Conservation (phyloP, 1,139 yeast species). For the Candida sp. region DNA sequence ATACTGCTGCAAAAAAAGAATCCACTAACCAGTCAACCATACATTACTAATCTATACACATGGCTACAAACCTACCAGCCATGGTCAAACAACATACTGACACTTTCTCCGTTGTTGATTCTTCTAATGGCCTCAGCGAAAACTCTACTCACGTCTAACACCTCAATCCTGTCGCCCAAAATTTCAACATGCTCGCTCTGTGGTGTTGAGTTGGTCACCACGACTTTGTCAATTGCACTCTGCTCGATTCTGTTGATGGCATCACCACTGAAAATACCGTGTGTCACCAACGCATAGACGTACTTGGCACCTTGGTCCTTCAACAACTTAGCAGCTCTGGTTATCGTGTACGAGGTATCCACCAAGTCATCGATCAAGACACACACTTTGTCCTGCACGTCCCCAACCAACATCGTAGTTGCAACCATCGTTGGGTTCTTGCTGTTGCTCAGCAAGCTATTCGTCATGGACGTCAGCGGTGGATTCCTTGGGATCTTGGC, state of each 20-base stretch:
- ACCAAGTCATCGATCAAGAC: constrained; percentile 98
- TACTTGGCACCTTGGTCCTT: constrained; percentile 92
- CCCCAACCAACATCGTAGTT: constrained; percentile 97
- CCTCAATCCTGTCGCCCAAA: constrained; percentile 72
- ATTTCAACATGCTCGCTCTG: constrained; percentile 62
- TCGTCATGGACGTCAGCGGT: too few species aligned
- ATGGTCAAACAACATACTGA: constrained; percentile 91
- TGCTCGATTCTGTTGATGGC: constrained; percentile 75
- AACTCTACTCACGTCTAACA: constrained; percentile 84
- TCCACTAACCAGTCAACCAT: too few species aligned
- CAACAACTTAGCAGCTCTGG: constrained; percentile 90
- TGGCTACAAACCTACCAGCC: constrained; percentile 52
- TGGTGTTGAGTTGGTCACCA: constrained; percentile 95
- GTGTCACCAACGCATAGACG: constrained; percentile 90
- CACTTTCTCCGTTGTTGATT: constrained; percentile 96
- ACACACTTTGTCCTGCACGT: constrained; percentile 86
- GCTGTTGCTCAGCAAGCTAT: constrained; percentile 22
- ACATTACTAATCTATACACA: background rate
- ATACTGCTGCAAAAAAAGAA: too few species aligned
- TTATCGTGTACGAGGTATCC: constrained; percentile 97
- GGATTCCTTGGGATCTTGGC: too few species aligned
- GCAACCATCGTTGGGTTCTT: constrained; percentile 92
- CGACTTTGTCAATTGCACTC: constrained; percentile 79
- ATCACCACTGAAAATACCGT: constrained; percentile 93
- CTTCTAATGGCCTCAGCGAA: constrained; percentile 96